These are phyloP conservation scores for Isatis tinctoria DNA, from an alignment of 345 rosid genomes.

Conservation along the genomic window DNA sequence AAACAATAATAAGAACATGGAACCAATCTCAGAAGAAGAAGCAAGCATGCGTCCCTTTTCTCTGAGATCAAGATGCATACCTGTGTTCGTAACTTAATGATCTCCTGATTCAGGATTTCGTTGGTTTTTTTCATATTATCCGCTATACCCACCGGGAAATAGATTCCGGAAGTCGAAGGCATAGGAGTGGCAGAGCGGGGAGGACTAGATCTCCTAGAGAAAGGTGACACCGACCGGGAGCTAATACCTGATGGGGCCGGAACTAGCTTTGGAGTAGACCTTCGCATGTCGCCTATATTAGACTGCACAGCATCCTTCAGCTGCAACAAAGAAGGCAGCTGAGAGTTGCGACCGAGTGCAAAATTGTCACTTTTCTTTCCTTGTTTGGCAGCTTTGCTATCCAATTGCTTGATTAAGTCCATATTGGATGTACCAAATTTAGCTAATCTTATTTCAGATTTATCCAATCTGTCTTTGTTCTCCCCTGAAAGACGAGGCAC, in stretches of 20 bases:
- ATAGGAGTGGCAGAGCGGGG: slow-evolving; percentile 96
- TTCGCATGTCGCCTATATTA: slow-evolving; percentile 56
- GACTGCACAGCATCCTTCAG: slow-evolving; percentile 81
- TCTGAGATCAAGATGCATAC: slow-evolving; percentile 36
- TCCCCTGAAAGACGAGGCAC: slow-evolving; percentile 92
- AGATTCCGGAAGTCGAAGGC: slow-evolving; percentile 88
- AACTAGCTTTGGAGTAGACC: slow-evolving; percentile 65
- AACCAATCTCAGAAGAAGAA: background rate
- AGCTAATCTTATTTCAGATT: slow-evolving; percentile 71
- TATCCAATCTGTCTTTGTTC: slow-evolving; percentile 85
- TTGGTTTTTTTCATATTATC: slow-evolving; percentile 92
- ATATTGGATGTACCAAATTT: slow-evolving; percentile 67
- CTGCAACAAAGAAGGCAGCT: slow-evolving; percentile 80
- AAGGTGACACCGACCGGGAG: slow-evolving; percentile 94
- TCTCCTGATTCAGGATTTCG: slow-evolving; percentile 88
- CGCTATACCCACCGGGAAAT: slow-evolving; percentile 73
- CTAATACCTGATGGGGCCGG: slow-evolving; percentile 75
- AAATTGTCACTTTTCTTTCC: slow-evolving; percentile 77
- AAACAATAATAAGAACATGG: background rate
- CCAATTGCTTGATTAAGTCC: slow-evolving; percentile 92
- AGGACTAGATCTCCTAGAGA: slow-evolving; percentile 93
- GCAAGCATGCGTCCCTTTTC: background rate
- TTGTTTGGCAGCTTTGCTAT: slow-evolving; percentile 92
- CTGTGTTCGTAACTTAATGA: slow-evolving; percentile 81
- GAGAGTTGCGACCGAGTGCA: slow-evolving; percentile 70